phyloP scores from a whole-genome alignment of 805 yeast species.

The Yarrowia sp. region DNA sequence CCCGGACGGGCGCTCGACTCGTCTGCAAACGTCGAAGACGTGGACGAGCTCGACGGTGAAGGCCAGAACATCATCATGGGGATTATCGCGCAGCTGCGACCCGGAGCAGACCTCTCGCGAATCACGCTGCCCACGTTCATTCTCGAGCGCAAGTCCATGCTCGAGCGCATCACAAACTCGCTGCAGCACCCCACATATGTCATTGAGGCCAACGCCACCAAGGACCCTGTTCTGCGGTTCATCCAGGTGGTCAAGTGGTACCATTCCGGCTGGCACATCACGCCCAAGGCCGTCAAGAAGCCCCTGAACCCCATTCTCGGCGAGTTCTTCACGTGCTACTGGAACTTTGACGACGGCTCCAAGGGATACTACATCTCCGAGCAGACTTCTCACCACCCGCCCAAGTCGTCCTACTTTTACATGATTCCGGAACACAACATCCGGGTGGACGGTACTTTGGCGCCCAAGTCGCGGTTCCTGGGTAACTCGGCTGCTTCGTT shows the following conservation, averaged over 20 bases:
- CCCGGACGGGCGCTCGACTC: neutral
- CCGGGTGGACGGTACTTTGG: conserved; percentile 82
- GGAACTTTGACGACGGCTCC: conserved; percentile 75
- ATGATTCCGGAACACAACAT: conserved; percentile 76
- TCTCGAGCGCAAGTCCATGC: conserved; percentile 90
- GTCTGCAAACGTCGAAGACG: conserved; percentile 45
- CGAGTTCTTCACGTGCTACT: conserved; percentile 84
- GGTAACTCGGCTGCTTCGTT: conserved; percentile 97
- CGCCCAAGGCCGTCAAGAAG: conserved; percentile 97
- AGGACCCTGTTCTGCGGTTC: conserved; percentile 67
- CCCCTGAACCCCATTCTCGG: conserved; percentile 95
- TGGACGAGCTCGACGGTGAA: conserved; percentile 89
- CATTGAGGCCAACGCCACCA: conserved; percentile 60
- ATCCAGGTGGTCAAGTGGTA: conserved; percentile 81
- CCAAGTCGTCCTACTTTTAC: conserved; percentile 90
- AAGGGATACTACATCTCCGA: conserved; percentile 85
- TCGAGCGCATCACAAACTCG: conserved; percentile 90
- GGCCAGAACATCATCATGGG: conserved; percentile 84
- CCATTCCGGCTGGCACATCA: conserved; percentile 94
- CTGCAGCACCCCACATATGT: conserved; percentile 72
- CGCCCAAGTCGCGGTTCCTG: conserved; percentile 83
- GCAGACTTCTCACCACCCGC: conserved; percentile 98
- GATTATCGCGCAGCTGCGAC: conserved; percentile 86
- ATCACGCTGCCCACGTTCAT: conserved; percentile 95
- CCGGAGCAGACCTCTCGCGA: conserved; percentile 84